Percentiles rank a stretch among this genome's conserved stretches.
Evolutionary conservation across 129 eudicot genomes (phyloP).

Genomic region (Ambrosia artemisiifolia): DNA sequence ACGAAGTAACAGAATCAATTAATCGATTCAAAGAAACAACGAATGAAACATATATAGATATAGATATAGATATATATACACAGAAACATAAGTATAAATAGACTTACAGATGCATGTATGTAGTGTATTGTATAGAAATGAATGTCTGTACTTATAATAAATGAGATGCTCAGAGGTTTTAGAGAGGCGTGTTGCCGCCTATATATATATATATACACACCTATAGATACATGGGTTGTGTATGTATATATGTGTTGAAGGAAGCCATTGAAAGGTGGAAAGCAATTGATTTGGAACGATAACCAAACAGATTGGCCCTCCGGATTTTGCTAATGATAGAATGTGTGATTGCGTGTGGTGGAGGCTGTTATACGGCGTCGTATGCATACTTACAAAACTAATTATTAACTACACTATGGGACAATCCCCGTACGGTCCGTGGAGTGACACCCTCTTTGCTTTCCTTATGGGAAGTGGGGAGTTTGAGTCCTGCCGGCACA

Average conservation of each 20-base stretch:
- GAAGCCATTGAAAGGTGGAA: conserved; percentile 15
- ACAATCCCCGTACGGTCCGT: no score
- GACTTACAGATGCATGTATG: conserved; percentile 41
- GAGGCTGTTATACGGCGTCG: conserved; percentile 22
- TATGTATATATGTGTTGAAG: conserved; percentile 10
- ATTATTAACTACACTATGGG: no score
- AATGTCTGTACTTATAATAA: conserved; percentile 8
- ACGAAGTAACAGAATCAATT: neutral
- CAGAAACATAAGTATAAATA: neutral
- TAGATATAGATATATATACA: neutral
- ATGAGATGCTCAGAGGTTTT: neutral
- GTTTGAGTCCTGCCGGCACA: no score
- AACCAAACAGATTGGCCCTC: conserved; percentile 26
- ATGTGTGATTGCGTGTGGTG: conserved; percentile 27
- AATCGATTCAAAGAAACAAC: neutral
- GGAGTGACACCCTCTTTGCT: no score
- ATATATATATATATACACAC: neutral
- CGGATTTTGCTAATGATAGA: conserved; percentile 21
- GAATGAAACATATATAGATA: neutral
- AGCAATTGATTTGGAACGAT: conserved; percentile 15
- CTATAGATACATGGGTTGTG: neutral
- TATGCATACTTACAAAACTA: neutral
- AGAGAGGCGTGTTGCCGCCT: conserved; percentile 10
- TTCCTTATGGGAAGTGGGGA: no score
- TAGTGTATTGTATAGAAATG: conserved; percentile 16